phyloP scores from a whole-genome alignment of 306 rosid genomes.

The Rubus parviflorus region DNA sequence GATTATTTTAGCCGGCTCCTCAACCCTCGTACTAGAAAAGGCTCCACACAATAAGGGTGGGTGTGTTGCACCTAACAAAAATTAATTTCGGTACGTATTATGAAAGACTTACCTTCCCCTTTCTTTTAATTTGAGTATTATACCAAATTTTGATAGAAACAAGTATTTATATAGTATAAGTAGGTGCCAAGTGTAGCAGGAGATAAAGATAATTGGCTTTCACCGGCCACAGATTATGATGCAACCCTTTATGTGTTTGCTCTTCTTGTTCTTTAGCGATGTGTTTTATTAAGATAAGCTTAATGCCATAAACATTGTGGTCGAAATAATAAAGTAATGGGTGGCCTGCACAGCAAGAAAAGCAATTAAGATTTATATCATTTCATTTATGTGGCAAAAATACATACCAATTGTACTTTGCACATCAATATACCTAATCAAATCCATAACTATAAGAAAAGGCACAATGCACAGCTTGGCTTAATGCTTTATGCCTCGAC shows the following conservation, averaged over 20 bases:
- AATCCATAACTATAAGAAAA: not conserved
- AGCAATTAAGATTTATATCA: not conserved
- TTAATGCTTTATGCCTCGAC: constrained; percentile 2
- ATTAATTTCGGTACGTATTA: not conserved
- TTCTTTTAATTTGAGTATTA: not conserved
- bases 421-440: not conserved
- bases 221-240: constrained; percentile 3
- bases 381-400: not conserved
- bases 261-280: not conserved
- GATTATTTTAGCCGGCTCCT: too few relatives aligned
- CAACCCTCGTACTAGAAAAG: not conserved
- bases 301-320: constrained; percentile 2
- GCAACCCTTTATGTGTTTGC: constrained; percentile 13
- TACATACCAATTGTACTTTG: not conserved
- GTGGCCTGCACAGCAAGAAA: constrained; percentile 1
- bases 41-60: too few relatives aligned
- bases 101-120: too few relatives aligned
- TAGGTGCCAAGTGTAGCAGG: not conserved
- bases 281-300: not conserved
- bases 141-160: not conserved
- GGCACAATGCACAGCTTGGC: constrained; percentile 9
- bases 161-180: not conserved
- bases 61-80: too few relatives aligned
- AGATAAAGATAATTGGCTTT: not conserved
- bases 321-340: constrained; percentile 1